Percentiles rank a stretch among this genome's conserved stretches.
These are phyloP conservation scores for Hippophae tibetana DNA, from an alignment of 306 rosid species.

Conservation along the genomic window DNA sequence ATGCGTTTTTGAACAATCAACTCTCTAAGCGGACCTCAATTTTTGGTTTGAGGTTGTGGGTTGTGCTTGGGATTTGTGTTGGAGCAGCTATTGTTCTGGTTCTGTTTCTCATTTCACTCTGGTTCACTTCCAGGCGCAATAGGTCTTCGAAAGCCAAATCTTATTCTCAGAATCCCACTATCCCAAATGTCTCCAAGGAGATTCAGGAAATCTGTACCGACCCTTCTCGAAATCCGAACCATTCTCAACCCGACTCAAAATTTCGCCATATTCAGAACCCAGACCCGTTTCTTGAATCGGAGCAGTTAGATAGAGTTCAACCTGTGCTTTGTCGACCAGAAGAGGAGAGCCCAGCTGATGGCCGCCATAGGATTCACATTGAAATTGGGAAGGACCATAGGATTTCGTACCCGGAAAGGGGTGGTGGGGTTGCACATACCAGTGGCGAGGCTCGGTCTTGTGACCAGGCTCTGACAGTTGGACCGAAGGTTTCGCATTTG, in stretches of 20 bases:
- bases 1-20: slow-evolving; percentile 44
- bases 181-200: slow-evolving; percentile 50
- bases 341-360: slow-evolving; percentile 25
- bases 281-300: slow-evolving; percentile 33
- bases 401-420: slow-evolving; percentile 50
- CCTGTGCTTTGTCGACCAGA: slow-evolving; percentile 29
- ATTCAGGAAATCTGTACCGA: slow-evolving; percentile 53
- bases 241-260: slow-evolving; percentile 27
- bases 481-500: slow-evolving; percentile 55
- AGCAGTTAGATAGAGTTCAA: slow-evolving; percentile 18
- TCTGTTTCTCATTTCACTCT: slow-evolving; percentile 47
- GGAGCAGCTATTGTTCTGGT: slow-evolving; percentile 56
- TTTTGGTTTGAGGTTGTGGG: slow-evolving; percentile 51
- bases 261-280: slow-evolving; percentile 15
- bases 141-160: slow-evolving; percentile 23
- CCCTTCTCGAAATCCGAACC: slow-evolving; percentile 20
- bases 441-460: slow-evolving; percentile 43
- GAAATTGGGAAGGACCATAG: slow-evolving; percentile 57
- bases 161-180: slow-evolving; percentile 16
- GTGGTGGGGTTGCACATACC: slow-evolving; percentile 37
- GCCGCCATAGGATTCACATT: slow-evolving; percentile 34
- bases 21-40: slow-evolving; percentile 47
- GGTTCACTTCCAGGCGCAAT: slow-evolving; percentile 43
- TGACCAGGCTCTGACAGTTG: slow-evolving; percentile 30
- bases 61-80: slow-evolving; percentile 51